Conservation (phyloP, 1,284 basidiomycete genomes). For the Austroboletus rostrupii region DNA sequence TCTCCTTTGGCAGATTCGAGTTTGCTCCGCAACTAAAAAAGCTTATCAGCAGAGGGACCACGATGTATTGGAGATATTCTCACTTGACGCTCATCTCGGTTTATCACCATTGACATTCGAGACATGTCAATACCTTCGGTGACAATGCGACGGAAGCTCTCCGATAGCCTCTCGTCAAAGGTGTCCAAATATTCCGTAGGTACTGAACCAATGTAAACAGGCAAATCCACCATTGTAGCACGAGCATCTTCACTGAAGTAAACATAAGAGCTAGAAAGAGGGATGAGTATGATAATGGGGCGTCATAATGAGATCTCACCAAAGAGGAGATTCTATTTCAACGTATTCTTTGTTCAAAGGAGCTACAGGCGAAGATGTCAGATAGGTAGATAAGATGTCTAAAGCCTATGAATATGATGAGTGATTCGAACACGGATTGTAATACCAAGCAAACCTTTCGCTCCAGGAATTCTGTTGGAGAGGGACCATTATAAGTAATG, state of each 20-base stretch:
- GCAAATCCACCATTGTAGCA: constrained; percentile 72
- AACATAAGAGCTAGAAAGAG: constrained; percentile 65
- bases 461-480: constrained; percentile 71
- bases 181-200: constrained; percentile 75
- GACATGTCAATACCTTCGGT: constrained; percentile 87
- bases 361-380: constrained; percentile 86
- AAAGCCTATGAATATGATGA: constrained; percentile 54
- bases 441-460: constrained; percentile 52
- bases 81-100: constrained; percentile 85
- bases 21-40: constrained; percentile 62
- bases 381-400: constrained; percentile 82
- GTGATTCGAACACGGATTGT: not conserved
- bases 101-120: constrained; percentile 85
- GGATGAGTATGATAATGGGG: constrained; percentile 19
- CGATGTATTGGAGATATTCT: constrained; percentile 6
- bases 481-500: constrained; percentile 78
- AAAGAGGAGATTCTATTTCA: constrained; percentile 88
- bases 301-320: constrained; percentile 37
- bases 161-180: constrained; percentile 70
- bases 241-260: constrained; percentile 79
- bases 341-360: constrained; percentile 92
- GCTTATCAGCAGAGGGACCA: constrained; percentile 3
- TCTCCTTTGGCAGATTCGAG: constrained; percentile 77
- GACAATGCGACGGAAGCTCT: constrained; percentile 70
- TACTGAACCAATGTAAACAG: constrained; percentile 81